These are phyloP conservation scores for Chaetomiaceae sp. DNA, from an alignment of 2,329 filamentous ascomycete genomes.

Conservation along the genomic window DNA sequence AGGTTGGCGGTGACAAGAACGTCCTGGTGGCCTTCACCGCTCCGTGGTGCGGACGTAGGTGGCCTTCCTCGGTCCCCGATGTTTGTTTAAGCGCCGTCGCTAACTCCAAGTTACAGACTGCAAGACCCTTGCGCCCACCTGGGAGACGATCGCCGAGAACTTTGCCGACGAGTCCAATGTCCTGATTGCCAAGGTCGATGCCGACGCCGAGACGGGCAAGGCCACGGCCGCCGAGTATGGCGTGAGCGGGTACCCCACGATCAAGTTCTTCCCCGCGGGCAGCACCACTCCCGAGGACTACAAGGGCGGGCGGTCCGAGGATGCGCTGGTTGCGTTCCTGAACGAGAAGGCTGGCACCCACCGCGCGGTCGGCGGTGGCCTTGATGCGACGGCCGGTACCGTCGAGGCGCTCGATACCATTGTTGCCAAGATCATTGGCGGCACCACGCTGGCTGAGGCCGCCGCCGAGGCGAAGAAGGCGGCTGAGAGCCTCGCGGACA, in stretches of 20 bases:
- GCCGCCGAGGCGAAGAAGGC: constrained; percentile 68
- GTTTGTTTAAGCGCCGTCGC: neutral
- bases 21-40: constrained; percentile 96
- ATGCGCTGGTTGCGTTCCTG: constrained; percentile 71
- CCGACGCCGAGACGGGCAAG: constrained; percentile 82
- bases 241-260: constrained; percentile 86
- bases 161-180: constrained; percentile 75
- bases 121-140: constrained; percentile 86
- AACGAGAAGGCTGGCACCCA: constrained; percentile 88
- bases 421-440: constrained; percentile 69
- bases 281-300: constrained; percentile 68
- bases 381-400: constrained; percentile 75
- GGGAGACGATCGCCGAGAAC: constrained; percentile 80
- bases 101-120: constrained; percentile 74
- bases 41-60: constrained; percentile 97
- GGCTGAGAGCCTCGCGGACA: constrained; percentile 59
- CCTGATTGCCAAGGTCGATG: constrained; percentile 90
- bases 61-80: constrained; percentile 11
- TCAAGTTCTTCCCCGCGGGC: constrained; percentile 94
- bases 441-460: constrained; percentile 57
- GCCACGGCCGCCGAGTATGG: constrained; percentile 69
- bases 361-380: constrained; percentile 73
- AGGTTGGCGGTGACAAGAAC: constrained; percentile 79
- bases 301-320: constrained; percentile 69
- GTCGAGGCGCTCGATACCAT: constrained; percentile 73